A percentile compares a stretch with the other conserved stretches of the same genome.
phyloP scores from a whole-genome alignment of 2,329 filamentous ascomycete genomes.

The Fusarium beomiforme region DNA sequence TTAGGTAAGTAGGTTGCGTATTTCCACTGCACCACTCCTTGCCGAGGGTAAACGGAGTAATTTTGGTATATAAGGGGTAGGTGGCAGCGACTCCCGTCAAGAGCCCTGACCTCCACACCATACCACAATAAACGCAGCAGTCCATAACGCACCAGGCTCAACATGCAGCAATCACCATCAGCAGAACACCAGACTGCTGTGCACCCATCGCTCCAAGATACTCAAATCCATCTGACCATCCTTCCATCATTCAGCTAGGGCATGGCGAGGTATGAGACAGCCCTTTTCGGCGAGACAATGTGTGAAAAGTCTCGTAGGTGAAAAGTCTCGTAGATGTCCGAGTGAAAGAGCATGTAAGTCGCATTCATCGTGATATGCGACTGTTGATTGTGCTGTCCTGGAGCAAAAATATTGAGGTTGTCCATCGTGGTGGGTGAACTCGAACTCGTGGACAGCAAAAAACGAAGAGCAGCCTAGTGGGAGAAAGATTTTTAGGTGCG shows the following conservation, averaged over 20 bases:
- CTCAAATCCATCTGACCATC: background rate
- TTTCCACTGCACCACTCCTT: background rate
- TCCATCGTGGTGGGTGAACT: background rate
- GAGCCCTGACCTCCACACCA: background rate
- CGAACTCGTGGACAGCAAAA: background rate
- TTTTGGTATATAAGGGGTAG: background rate
- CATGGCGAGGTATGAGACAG: rapidly evolving
- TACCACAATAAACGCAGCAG: background rate
- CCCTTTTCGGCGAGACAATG: background rate
- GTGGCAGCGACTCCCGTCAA: background rate
- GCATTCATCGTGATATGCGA: background rate
- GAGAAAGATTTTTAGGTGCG: background rate
- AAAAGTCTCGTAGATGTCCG: background rate
- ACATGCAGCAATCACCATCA: background rate
- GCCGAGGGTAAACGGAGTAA: no score
- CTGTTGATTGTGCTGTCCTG: background rate
- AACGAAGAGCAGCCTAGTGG: background rate
- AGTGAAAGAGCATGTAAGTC: no score
- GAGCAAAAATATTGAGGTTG: background rate
- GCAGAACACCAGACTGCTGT: background rate
- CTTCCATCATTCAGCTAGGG: no score
- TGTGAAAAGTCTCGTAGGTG: background rate
- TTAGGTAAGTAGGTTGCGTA: background rate
- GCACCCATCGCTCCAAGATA: background rate
- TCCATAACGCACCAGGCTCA: background rate